phyloP scores from a whole-genome alignment of 225 moss, liverwort and hornwort genomes.

The Ulota crispa region DNA sequence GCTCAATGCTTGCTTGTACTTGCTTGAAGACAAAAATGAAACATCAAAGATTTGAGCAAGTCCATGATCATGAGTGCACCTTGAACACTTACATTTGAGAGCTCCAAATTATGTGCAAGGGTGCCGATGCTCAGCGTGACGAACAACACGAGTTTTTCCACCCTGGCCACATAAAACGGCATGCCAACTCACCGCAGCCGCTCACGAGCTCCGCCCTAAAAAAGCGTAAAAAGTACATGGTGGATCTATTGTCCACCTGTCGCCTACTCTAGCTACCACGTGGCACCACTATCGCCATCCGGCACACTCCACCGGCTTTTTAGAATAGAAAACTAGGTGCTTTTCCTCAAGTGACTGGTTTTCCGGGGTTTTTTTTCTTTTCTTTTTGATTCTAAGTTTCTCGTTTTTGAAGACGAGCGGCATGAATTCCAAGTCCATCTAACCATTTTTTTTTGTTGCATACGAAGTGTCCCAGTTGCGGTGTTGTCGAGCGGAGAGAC shows the following conservation, averaged over 20 bases:
- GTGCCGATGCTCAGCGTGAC: too few relatives aligned
- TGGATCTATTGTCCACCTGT: neutral
- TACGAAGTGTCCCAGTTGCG: neutral
- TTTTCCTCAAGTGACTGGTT: neutral
- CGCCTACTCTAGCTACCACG: neutral
- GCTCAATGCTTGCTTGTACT: too few relatives aligned
- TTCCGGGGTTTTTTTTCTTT: neutral
- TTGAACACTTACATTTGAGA: too few relatives aligned
- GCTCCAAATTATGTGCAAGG: too few relatives aligned
- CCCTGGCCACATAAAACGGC: too few relatives aligned
- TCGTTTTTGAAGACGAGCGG: neutral
- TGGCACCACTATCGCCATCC: neutral
- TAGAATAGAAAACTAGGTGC: neutral
- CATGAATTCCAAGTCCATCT: neutral
- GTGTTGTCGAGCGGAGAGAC: neutral
- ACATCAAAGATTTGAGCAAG: too few relatives aligned
- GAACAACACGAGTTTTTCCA: too few relatives aligned
- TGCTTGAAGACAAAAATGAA: too few relatives aligned
- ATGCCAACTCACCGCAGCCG: too few relatives aligned
- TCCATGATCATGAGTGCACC: too few relatives aligned
- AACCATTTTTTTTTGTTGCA: neutral
- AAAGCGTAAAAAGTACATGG: neutral
- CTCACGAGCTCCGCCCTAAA: too few relatives aligned
- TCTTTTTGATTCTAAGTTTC: neutral
- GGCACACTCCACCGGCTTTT: neutral